These are phyloP conservation scores for Parascedosporium putredinis DNA, from an alignment of 2,329 filamentous ascomycete genomes.

Conservation along the genomic window DNA sequence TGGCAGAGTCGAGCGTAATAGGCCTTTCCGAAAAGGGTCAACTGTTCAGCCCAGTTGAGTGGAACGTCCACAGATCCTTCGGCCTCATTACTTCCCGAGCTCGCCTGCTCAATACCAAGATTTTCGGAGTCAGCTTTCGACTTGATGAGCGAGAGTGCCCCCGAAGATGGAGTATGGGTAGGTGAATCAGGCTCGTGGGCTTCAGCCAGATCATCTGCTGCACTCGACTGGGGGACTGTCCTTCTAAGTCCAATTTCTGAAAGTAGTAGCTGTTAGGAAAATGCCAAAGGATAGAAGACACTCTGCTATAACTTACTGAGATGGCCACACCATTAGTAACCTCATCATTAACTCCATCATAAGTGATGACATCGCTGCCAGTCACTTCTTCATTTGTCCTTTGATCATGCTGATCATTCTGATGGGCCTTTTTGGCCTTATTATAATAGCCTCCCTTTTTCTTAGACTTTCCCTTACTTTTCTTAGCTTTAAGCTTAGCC, in stretches of 20 bases:
- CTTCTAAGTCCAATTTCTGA: too few species aligned
- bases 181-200: too few species aligned
- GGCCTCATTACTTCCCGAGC: not conserved
- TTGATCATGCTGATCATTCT: not conserved
- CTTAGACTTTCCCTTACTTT: slow-evolving; percentile 20
- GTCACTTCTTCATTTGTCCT: not conserved
- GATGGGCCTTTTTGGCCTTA: not conserved
- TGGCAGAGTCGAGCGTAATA: not conserved
- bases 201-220: too few species aligned
- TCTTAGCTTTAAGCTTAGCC: slow-evolving; percentile 4
- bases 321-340: not conserved
- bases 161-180: too few species aligned
- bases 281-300: too few species aligned
- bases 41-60: not conserved
- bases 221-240: too few species aligned
- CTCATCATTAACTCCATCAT: not conserved
- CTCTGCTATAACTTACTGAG: too few species aligned
- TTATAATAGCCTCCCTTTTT: not conserved
- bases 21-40: not conserved
- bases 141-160: too few species aligned
- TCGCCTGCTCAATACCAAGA: not conserved
- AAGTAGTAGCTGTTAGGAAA: too few species aligned
- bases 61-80: not conserved
- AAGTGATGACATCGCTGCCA: not conserved
- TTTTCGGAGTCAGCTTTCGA: not conserved